Evolutionary conservation across 345 rosid species (phyloP).

Genomic region (Salix suchowensis): DNA sequence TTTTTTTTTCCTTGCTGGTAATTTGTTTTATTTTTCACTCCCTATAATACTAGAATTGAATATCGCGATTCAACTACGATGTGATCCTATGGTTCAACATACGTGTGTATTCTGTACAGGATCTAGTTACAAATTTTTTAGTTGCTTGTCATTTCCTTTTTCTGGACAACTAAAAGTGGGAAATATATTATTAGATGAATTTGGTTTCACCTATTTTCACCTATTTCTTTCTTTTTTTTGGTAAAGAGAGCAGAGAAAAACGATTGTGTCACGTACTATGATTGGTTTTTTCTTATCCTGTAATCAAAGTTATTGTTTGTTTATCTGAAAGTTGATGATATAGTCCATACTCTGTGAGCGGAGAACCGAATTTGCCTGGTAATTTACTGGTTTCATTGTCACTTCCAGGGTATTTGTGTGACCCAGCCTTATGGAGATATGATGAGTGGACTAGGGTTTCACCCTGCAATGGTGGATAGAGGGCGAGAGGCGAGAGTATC

Average conservation of each 20-base stretch:
- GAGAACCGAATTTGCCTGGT: neutral
- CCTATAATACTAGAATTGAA: neutral
- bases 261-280: neutral
- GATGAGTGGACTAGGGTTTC: conserved; percentile 6
- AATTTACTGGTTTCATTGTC: neutral
- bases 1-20: neutral
- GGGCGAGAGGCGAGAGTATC: conserved; percentile 85
- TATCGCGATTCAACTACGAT: too few species aligned
- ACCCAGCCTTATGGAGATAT: conserved; percentile 19
- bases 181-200: neutral
- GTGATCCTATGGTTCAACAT: neutral
- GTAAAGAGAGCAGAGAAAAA: neutral
- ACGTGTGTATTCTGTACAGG: neutral
- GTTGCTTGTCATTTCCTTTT: neutral
- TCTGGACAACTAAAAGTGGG: neutral
- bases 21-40: neutral
- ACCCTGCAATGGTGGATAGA: conserved; percentile 35
- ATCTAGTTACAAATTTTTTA: neutral
- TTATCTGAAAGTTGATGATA: too few species aligned
- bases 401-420: conserved; percentile 31
- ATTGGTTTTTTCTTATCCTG: too few species aligned
- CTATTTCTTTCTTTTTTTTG: too few species aligned
- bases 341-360: neutral
- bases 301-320: neutral
- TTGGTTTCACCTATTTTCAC: neutral